These are phyloP conservation scores for Metschnikowia arizonensis DNA, from an alignment of 805 yeast species.

Conservation along the genomic window DNA sequence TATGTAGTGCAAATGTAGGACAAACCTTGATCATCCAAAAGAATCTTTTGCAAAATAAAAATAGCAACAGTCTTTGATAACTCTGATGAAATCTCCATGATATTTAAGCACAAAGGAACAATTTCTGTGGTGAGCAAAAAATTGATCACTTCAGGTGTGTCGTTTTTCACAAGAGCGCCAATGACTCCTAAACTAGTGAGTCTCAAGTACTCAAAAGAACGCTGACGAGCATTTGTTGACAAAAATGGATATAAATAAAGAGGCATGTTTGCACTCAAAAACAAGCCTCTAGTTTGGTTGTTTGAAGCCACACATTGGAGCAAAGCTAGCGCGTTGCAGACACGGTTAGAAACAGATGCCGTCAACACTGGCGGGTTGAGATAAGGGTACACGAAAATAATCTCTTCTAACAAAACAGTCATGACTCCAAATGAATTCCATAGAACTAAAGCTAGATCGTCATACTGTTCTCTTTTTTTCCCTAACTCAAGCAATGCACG, in stretches of 20 bases:
- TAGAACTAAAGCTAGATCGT: slow-evolving; percentile 83
- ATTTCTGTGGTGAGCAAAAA: slow-evolving; percentile 93
- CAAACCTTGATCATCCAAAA: slow-evolving; percentile 87
- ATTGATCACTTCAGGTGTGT: slow-evolving; percentile 90
- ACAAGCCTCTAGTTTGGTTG: slow-evolving; percentile 79
- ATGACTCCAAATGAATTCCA: slow-evolving; percentile 98
- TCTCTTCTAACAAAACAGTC: slow-evolving; percentile 86
- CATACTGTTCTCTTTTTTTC: slow-evolving; percentile 90
- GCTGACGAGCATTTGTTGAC: slow-evolving; percentile 84
- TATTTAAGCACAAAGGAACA: slow-evolving; percentile 88
- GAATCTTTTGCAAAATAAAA: slow-evolving; percentile 88
- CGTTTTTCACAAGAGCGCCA: slow-evolving; percentile 95
- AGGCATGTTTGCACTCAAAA: slow-evolving; percentile 87
- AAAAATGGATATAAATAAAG: slow-evolving; percentile 89
- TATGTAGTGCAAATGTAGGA: slow-evolving; percentile 91
- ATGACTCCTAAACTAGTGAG: slow-evolving; percentile 93
- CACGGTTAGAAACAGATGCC: slow-evolving; percentile 85
- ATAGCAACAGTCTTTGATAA: slow-evolving; percentile 94
- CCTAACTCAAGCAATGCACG: slow-evolving; percentile 90
- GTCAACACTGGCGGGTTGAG: slow-evolving; percentile 82
- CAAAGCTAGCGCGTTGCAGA: slow-evolving; percentile 91
- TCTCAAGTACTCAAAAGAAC: slow-evolving; percentile 91
- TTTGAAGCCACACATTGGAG: slow-evolving; percentile 97
- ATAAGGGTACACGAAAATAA: slow-evolving; percentile 83
- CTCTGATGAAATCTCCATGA: slow-evolving; percentile 94